Percentiles rank a stretch among this genome's conserved stretches.
Conservation (phyloP, 176 grass and related monocot species). For the Rhynchospora breviuscula region DNA sequence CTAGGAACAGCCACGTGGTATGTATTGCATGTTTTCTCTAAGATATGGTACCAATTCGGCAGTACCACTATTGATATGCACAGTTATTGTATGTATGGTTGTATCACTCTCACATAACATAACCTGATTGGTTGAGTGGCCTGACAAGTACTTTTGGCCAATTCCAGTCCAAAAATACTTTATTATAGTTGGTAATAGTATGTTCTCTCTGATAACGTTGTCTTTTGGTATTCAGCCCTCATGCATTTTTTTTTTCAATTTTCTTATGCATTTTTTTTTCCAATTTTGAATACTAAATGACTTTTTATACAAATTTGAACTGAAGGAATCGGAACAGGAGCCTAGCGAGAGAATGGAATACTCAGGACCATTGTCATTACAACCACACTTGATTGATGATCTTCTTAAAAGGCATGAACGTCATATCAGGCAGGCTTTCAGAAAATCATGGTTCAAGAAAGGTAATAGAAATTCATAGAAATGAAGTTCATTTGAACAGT, state of each 20-base stretch:
- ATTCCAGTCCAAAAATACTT: background rate
- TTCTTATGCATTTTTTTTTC: background rate
- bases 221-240: background rate
- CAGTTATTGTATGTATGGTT: background rate
- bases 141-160: background rate
- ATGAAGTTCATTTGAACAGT: background rate
- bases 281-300: background rate
- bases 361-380: conserved; percentile 71
- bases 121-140: background rate
- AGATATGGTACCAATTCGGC: background rate
- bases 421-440: conserved; percentile 68
- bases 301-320: background rate
- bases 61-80: background rate
- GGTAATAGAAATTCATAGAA: conserved; percentile 30
- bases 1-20: conserved; percentile 62
- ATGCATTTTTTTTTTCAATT: background rate
- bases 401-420: conserved; percentile 76
- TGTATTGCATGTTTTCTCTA: background rate
- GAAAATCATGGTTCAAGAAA: conserved; percentile 80
- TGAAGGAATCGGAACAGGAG: conserved; percentile 32
- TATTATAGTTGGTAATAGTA: background rate
- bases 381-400: conserved; percentile 85
- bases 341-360: conserved; percentile 74
- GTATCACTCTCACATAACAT: background rate
- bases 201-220: background rate